Percentiles rank a stretch among this genome's conserved stretches.
Conservation (phyloP, 345 rosid genomes). For the Sonneratia caseolaris region DNA sequence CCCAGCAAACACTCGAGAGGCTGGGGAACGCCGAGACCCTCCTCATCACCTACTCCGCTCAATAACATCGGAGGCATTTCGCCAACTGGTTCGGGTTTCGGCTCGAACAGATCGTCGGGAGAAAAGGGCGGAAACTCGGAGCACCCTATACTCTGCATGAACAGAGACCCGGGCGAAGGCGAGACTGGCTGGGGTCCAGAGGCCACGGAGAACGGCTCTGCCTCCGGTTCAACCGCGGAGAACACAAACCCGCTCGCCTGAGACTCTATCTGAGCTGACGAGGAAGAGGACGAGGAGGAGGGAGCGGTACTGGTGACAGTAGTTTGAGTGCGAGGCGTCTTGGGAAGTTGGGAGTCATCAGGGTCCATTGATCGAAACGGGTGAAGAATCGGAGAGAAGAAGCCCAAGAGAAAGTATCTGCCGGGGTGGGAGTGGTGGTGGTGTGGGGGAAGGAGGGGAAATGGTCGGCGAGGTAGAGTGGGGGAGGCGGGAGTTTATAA, state of each 20-base stretch:
- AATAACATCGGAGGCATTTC: constrained; percentile 8
- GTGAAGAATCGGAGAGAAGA: background rate
- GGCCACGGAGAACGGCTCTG: constrained; percentile 6
- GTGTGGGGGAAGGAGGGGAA: background rate
- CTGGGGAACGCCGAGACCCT: constrained; percentile 23
- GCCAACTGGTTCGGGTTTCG: constrained; percentile 10
- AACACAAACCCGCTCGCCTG: background rate
- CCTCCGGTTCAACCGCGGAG: background rate
- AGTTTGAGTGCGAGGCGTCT: background rate
- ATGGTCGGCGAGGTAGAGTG: background rate
- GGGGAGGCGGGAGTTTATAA: constrained; percentile 8
- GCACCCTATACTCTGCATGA: constrained; percentile 18
- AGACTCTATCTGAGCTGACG: background rate
- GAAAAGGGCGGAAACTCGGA: constrained; percentile 20
- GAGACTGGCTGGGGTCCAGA: constrained; percentile 10
- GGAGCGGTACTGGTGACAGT: background rate
- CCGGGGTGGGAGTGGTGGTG: too few species aligned
- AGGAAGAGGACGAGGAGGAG: background rate
- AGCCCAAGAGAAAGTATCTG: background rate
- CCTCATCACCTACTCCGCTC: constrained; percentile 1
- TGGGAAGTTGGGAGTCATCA: background rate
- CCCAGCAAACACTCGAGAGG: constrained; percentile 58
- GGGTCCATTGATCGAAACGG: constrained; percentile 1
- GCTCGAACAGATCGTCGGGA: constrained; percentile 7
- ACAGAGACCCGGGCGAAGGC: constrained; percentile 14